Percentiles rank a stretch among this genome's conserved stretches.
Conservation (phyloP, 306 rosid species). For the Sechiopsis laciniata region DNA sequence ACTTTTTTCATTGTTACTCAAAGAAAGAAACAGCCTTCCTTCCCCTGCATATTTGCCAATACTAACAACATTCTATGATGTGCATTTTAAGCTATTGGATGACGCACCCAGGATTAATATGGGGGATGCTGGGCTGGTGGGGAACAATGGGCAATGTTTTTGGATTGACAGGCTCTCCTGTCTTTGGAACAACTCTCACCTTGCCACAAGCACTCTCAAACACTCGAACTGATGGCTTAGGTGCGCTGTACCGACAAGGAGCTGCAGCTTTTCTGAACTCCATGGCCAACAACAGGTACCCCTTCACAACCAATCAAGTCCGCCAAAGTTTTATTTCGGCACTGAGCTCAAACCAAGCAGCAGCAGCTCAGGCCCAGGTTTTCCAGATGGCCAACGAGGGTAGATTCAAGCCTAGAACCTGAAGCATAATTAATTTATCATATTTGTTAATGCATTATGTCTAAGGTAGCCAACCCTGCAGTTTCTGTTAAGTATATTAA, state of each 20-base stretch:
- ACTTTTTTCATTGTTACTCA: neutral
- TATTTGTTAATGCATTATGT: constrained; percentile 9
- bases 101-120: constrained; percentile 63
- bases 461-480: constrained; percentile 4
- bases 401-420: constrained; percentile 23
- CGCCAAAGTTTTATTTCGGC: constrained; percentile 21
- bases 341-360: constrained; percentile 24
- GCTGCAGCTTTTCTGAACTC: constrained; percentile 25
- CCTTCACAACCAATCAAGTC: constrained; percentile 22
- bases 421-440: constrained; percentile 13
- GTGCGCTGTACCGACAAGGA: constrained; percentile 26
- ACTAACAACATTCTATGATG: neutral
- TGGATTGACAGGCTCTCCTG: constrained; percentile 51
- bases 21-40: neutral
- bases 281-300: constrained; percentile 22
- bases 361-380: constrained; percentile 21
- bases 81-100: constrained; percentile 68
- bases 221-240: constrained; percentile 24
- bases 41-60: neutral
- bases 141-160: constrained; percentile 72
- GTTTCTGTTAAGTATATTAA: constrained; percentile 6
- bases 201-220: constrained; percentile 35
- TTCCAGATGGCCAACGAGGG: constrained; percentile 29
- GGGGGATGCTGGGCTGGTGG: constrained; percentile 93
- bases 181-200: constrained; percentile 42